Evolutionary conservation across 805 yeast genomes (phyloP).

Genomic region (Saccharomyces jurei): DNA sequence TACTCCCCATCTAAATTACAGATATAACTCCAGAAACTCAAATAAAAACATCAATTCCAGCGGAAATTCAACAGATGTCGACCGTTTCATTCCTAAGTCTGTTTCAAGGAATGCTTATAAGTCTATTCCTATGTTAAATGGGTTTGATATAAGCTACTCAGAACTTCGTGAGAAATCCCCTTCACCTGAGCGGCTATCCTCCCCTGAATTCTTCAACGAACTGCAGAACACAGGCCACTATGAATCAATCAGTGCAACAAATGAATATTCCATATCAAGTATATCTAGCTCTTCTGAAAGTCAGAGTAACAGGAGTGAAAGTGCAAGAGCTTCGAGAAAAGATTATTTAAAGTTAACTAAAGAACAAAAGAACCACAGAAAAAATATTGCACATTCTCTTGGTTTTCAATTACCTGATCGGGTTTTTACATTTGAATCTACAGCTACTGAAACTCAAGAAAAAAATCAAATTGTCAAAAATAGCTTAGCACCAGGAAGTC

Average conservation of each 20-base stretch:
- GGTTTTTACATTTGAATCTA: conserved; percentile 32
- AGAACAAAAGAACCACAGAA: conserved; percentile 25
- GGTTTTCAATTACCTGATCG: conserved; percentile 36
- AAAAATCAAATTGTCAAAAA: neutral
- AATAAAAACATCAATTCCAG: neutral
- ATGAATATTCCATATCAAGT: neutral
- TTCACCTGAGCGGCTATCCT: conserved; percentile 24
- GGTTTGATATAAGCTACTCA: conserved; percentile 5
- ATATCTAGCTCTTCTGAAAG: neutral
- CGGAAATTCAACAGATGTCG: conserved; percentile 17
- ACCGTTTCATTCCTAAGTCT: conserved; percentile 34
- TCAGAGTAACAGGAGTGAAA: neutral
- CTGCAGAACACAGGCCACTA: conserved; percentile 19
- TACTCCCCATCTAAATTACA: neutral
- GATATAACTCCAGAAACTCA: neutral
- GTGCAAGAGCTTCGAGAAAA: neutral
- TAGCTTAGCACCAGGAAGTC: neutral
- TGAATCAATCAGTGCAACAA: conserved; percentile 11
- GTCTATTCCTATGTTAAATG: conserved; percentile 16
- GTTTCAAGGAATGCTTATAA: conserved; percentile 27
- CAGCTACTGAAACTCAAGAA: neutral
- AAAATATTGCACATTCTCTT: conserved; percentile 43
- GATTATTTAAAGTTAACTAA: conserved; percentile 2
- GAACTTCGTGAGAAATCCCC: conserved; percentile 13
- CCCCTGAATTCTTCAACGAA: conserved; percentile 27